These are phyloP conservation scores for Tolypocladium cylindrosporum DNA, from an alignment of 2,329 filamentous ascomycete genomes.

Conservation along the genomic window DNA sequence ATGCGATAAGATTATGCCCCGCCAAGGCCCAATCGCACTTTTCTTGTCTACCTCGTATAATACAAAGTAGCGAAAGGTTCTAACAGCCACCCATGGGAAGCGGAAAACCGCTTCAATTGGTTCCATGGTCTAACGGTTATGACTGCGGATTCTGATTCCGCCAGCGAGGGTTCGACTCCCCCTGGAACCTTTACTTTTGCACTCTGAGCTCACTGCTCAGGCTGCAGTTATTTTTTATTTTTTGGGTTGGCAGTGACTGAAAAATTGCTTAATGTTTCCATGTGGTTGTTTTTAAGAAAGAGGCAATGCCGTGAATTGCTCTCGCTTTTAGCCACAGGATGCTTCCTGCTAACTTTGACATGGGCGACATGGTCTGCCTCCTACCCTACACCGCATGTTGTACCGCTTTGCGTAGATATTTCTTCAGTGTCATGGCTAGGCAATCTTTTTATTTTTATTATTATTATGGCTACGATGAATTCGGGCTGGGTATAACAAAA, in stretches of 20 bases:
- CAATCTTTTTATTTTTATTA: too few species aligned
- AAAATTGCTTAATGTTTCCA: not conserved
- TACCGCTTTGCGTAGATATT: not conserved
- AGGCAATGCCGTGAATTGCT: too few species aligned
- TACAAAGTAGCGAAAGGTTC: not conserved
- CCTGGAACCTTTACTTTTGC: slow-evolving; percentile 17
- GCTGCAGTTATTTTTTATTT: not conserved
- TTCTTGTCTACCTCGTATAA: not conserved
- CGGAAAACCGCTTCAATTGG: slow-evolving; percentile 14
- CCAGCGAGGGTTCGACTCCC: slow-evolving; percentile 28
- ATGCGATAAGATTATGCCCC: slow-evolving; percentile 8
- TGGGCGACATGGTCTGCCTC: not conserved
- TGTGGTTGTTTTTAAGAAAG: not conserved
- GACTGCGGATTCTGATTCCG: slow-evolving; percentile 26
- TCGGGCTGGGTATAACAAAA: too few species aligned
- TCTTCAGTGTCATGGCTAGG: not conserved
- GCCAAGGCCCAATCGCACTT: not conserved
- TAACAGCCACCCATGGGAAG: slow-evolving; percentile 12
- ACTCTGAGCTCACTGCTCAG: not conserved
- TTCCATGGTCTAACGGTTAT: slow-evolving; percentile 27
- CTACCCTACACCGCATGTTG: not conserved
- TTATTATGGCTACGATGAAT: too few species aligned
- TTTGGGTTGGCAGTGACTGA: not conserved
- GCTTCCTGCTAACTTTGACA: too few species aligned
- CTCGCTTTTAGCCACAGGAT: too few species aligned